Conservation (phyloP, 176 grass and related monocot genomes). For the Eragrostis curvula region DNA sequence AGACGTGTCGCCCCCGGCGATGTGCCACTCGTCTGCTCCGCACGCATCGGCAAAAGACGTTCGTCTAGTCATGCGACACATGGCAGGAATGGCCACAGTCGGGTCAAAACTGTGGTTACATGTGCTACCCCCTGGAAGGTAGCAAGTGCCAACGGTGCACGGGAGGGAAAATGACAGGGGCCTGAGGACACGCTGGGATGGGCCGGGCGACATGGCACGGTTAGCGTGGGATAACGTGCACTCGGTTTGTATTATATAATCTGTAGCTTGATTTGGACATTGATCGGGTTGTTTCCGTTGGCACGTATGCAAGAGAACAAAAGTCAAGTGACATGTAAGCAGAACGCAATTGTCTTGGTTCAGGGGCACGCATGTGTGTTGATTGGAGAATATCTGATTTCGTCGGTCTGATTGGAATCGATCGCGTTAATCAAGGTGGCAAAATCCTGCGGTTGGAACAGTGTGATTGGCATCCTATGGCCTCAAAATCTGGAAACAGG, state of each 20-base stretch:
- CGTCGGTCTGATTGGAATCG: slow-evolving; percentile 28
- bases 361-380: background rate
- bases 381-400: background rate
- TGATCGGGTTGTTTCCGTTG: background rate
- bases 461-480: slow-evolving; percentile 4
- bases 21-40: background rate
- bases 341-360: background rate
- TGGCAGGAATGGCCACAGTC: background rate
- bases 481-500: background rate
- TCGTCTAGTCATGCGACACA: background rate
- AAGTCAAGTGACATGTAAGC: background rate
- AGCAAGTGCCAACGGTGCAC: slow-evolving; percentile 13
- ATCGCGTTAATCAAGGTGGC: background rate
- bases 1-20: background rate
- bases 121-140: background rate
- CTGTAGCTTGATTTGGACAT: slow-evolving; percentile 20
- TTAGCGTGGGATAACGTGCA: slow-evolving; percentile 13
- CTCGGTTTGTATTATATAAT: background rate
- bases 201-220: background rate
- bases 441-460: background rate
- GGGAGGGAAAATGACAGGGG: background rate
- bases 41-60: background rate
- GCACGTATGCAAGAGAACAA: background rate
- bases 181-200: background rate
- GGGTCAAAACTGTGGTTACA: background rate